Evolutionary conservation across 495 filamentous ascomycete genomes (phyloP), one percentile per base, ranked within the genome.

Genomic region (Cercophora samala): DNA sequence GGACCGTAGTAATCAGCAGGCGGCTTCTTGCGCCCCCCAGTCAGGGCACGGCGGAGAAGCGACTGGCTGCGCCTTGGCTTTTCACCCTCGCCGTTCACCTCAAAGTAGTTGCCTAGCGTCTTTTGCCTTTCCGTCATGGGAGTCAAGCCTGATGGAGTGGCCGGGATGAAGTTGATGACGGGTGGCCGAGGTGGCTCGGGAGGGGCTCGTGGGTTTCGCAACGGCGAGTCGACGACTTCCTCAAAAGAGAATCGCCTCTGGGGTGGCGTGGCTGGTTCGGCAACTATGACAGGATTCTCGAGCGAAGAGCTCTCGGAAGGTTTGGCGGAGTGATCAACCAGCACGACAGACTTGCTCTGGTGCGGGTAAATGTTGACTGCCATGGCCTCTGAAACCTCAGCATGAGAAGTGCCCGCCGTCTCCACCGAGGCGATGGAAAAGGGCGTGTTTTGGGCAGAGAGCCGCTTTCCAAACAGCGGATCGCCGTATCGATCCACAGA

Each of bases 321-420:
- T 69, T 77, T 76, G 67, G 76, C 76, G 83, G 81, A 86, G 69
- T 93, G 90, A 53, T 96, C 86, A 53, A 96, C 88, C 64, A 96
- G 78, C 58, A 95, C 78, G 13, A 92, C 81, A 3, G 91, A 94
- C 66, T 88, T 87, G 68, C 96, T 97, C 73, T 93, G 91, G 74
- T 97, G 93, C 2, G 92, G 88, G 73, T 89, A 95, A 42, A 96
- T 89, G 66, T 86, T 89, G 58, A 97, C 87, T 19, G 91, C 91
- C 66, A 88, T 88, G 15, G 93, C 93, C 78, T 97, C 92, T 58
- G 87, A 87, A 55, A 90, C 82, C 70, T 89, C 88, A 11, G 82
- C 81, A 59, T 81, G 79, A 0, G 82, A 79, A 9, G 83, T 83
- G 55, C 73, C 82, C 64, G 79, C 81, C 63, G 84, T 85, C 63